These are phyloP conservation scores for Madurella mycetomatis DNA, from an alignment of 2,329 filamentous ascomycete species.

Conservation along the genomic window DNA sequence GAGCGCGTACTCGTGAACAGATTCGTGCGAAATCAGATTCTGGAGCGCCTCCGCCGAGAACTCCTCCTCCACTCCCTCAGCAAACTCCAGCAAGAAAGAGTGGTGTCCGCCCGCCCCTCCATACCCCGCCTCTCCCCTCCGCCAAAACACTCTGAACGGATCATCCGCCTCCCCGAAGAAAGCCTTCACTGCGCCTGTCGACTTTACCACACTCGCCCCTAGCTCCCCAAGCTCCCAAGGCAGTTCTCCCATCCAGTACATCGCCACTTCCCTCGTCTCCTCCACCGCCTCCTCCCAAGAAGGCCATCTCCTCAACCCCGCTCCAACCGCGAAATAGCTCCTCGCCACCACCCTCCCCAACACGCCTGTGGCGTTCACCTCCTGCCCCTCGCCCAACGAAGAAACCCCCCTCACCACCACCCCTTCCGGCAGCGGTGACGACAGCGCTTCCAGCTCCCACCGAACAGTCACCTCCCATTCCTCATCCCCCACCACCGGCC, in stretches of 20 bases:
- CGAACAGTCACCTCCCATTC: not conserved
- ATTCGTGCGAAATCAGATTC: slow-evolving; percentile 16
- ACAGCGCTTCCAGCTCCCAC: not conserved
- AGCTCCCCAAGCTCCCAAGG: not conserved
- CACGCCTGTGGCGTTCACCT: not conserved
- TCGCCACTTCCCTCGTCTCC: not conserved
- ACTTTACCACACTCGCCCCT: not conserved
- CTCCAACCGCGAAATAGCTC: not conserved
- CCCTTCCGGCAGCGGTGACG: no score
- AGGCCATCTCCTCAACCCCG: not conserved
- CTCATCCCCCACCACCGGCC: not conserved
- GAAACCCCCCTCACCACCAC: not conserved
- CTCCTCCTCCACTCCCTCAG: not conserved
- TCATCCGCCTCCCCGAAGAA: not conserved
- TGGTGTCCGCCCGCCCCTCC: no score
- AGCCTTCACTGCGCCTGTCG: not conserved
- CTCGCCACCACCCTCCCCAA: not conserved
- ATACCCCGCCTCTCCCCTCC: not conserved
- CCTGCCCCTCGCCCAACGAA: not conserved
- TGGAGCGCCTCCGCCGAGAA: not conserved
- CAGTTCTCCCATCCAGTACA: not conserved
- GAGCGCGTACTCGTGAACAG: slow-evolving; percentile 15
- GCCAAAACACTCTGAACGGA: not conserved
- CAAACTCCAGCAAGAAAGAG: not conserved
- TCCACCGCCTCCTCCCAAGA: not conserved